These are phyloP conservation scores for Theobroma cacao DNA, from an alignment of 345 rosid species.

Conservation along the genomic window DNA sequence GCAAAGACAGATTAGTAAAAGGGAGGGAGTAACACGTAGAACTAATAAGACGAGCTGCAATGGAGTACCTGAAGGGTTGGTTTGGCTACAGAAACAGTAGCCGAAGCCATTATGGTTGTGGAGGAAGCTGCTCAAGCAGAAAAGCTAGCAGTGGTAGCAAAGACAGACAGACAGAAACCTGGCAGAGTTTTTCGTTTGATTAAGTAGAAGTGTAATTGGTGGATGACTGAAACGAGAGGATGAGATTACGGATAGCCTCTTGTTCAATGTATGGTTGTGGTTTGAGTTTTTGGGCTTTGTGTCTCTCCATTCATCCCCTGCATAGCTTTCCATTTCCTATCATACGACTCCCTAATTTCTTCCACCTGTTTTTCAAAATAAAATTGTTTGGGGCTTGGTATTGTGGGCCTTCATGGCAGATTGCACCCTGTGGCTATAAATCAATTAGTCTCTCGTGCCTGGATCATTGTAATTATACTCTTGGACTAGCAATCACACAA, in stretches of 20 bases:
- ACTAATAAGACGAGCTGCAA: not conserved
- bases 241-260: slow-evolving; percentile 88
- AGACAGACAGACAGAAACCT: not conserved
- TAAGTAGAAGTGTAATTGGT: slow-evolving; percentile 13
- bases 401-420: not conserved
- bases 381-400: not conserved
- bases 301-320: slow-evolving; percentile 18
- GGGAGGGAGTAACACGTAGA: not conserved
- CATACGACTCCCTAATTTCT: not conserved
- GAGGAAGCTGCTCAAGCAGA: not conserved
- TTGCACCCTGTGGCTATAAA: not conserved
- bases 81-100: slow-evolving; percentile 82
- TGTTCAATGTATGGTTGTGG: slow-evolving; percentile 48
- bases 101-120: slow-evolving; percentile 36
- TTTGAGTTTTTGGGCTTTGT: slow-evolving; percentile 25
- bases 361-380: not conserved
- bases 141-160: not conserved
- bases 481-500: not conserved
- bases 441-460: not conserved
- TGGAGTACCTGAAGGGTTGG: slow-evolving; percentile 72
- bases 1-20: not conserved
- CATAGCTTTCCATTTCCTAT: slow-evolving; percentile 12
- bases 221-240: slow-evolving; percentile 48
- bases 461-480: not conserved
- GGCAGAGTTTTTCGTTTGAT: not conserved